phyloP scores from a whole-genome alignment of 2,329 filamentous ascomycete species.

The Xylaria arbuscula region DNA sequence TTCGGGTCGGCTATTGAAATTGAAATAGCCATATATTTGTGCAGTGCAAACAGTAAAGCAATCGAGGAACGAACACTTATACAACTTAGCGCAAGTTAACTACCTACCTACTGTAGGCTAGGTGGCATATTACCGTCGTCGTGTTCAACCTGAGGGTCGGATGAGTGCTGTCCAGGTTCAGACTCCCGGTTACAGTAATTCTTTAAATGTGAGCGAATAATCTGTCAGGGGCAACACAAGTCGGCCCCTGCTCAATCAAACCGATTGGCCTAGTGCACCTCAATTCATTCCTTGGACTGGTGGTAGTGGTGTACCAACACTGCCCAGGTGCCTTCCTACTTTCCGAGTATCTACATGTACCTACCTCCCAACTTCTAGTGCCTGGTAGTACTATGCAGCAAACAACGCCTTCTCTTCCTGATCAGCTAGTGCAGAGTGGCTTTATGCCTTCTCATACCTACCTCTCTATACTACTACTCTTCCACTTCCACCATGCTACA shows the following conservation, averaged over 20 bases:
- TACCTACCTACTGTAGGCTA: neutral
- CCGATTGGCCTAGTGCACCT: neutral
- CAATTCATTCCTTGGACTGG: too few species aligned
- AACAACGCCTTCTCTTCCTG: conserved; percentile 8
- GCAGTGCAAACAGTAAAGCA: conserved; percentile 6
- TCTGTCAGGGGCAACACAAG: conserved; percentile 25
- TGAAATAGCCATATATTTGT: neutral
- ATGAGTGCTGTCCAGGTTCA: conserved; percentile 7
- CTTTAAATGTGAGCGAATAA: conserved; percentile 31
- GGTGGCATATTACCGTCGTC: neutral
- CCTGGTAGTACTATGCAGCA: neutral
- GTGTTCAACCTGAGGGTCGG: too few species aligned
- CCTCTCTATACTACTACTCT: neutral
- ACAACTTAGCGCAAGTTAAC: too few species aligned
- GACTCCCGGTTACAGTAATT: conserved; percentile 26
- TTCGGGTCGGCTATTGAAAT: conserved; percentile 4
- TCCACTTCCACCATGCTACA: neutral
- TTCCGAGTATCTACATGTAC: too few species aligned
- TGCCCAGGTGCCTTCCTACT: too few species aligned
- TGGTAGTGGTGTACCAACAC: too few species aligned
- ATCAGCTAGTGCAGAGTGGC: too few species aligned
- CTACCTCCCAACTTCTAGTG: too few species aligned
- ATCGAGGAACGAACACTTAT: neutral
- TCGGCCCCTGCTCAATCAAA: conserved; percentile 38
- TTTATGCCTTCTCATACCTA: neutral